phyloP scores from a whole-genome alignment of 202 grass and related monocot species.

The Setaria viridis region DNA sequence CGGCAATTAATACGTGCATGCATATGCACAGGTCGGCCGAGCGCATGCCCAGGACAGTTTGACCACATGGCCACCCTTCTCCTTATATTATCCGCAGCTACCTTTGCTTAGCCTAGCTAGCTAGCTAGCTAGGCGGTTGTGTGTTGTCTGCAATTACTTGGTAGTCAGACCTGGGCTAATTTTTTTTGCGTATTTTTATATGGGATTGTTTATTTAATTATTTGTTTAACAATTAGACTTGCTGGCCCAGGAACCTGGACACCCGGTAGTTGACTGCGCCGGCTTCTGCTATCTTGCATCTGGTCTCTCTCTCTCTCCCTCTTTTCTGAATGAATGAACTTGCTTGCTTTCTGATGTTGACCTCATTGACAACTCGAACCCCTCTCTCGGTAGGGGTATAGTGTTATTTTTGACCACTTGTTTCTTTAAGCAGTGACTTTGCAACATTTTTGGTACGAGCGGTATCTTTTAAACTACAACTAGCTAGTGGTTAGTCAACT shows the following conservation, averaged over 20 bases:
- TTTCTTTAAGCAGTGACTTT: conserved; percentile 15
- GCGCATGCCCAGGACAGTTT: conserved; percentile 32
- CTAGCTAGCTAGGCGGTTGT: conserved; percentile 27
- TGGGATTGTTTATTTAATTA: not conserved
- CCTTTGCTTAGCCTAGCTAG: not conserved
- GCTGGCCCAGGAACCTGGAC: conserved; percentile 15
- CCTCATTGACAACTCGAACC: conserved; percentile 39
- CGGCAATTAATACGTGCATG: conserved; percentile 53
- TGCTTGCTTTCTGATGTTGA: conserved; percentile 62
- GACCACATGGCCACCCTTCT: conserved; percentile 21
- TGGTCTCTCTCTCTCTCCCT: not conserved
- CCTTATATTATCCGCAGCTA: not conserved
- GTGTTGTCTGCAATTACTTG: conserved; percentile 12
- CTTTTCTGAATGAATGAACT: not conserved
- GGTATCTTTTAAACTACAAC: not conserved
- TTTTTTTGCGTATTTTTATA: not conserved
- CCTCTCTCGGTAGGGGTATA: not conserved
- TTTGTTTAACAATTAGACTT: not conserved
- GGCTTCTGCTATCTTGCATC: not conserved
- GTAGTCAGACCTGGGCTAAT: not conserved
- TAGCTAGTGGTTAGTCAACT: conserved; percentile 18
- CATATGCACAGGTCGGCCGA: conserved; percentile 28
- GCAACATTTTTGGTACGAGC: not conserved
- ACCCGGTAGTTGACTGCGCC: conserved; percentile 47
- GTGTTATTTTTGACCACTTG: conserved; percentile 29